phyloP scores from a whole-genome alignment of 441 rosid species.

The Arabidopsis hybrid region DNA sequence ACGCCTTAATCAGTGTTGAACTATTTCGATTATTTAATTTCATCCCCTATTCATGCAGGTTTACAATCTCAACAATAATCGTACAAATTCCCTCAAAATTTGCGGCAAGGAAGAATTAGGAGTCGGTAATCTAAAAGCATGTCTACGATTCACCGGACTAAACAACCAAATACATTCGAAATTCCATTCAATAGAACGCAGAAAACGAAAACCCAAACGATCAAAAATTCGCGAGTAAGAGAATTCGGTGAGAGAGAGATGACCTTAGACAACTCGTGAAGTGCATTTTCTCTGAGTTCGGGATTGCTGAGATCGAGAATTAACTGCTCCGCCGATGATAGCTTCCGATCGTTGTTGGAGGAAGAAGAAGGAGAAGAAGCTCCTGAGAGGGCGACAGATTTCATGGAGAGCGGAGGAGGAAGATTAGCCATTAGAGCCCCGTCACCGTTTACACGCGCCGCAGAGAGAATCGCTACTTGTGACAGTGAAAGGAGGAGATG shows the following conservation, averaged over 20 bases:
- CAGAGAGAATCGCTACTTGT: constrained; percentile 6
- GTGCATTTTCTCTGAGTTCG: constrained; percentile 88
- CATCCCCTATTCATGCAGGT: no score
- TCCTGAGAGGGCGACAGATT: constrained; percentile 42
- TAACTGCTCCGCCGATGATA: constrained; percentile 76
- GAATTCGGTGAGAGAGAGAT: constrained; percentile 1
- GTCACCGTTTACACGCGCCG: constrained; percentile 33
- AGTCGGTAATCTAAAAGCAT: constrained; percentile 16
- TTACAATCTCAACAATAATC: background rate
- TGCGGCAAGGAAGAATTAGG: background rate
- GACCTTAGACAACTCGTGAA: constrained; percentile 89
- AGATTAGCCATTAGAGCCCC: constrained; percentile 44
- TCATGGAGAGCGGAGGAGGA: constrained; percentile 35
- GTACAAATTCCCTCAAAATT: constrained; percentile 5
- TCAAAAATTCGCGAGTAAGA: background rate
- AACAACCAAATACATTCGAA: background rate
- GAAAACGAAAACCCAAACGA: constrained; percentile 23
- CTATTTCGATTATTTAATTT: no score
- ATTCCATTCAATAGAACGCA: background rate
- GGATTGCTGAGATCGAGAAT: constrained; percentile 86
- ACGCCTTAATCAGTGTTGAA: no score
- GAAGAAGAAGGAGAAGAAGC: constrained; percentile 44
- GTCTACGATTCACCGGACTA: constrained; percentile 5
- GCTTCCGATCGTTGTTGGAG: constrained; percentile 65
- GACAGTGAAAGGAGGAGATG: background rate